Evolutionary conservation across 2,329 filamentous ascomycete species (phyloP).

Genomic region (Nannizzia gypsea): DNA sequence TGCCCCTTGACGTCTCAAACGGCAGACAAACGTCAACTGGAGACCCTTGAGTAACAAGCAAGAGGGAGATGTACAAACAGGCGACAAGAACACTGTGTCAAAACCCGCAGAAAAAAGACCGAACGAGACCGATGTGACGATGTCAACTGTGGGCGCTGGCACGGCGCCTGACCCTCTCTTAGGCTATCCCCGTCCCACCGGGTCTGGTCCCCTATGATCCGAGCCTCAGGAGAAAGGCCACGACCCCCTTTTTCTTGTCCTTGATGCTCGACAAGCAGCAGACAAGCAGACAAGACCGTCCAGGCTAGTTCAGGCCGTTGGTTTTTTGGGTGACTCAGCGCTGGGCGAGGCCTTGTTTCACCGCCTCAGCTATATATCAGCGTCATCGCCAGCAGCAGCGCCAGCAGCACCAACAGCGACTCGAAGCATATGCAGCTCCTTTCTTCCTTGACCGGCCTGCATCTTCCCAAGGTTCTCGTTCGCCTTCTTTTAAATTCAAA

Average conservation of each 20-base stretch:
- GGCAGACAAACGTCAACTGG: background rate
- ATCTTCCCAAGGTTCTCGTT: background rate
- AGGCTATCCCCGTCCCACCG: background rate
- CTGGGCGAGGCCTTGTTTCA: conserved; percentile 4
- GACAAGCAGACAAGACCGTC: background rate
- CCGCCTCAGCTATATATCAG: background rate
- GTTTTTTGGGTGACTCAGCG: conserved; percentile 1
- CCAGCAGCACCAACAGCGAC: no score
- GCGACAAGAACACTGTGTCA: background rate
- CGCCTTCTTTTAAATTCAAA: background rate
- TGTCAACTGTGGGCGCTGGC: background rate
- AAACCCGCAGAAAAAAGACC: background rate
- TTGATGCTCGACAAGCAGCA: background rate
- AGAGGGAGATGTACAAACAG: background rate
- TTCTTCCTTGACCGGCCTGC: background rate
- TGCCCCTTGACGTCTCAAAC: background rate
- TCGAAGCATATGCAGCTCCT: no score
- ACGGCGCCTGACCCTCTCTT: background rate
- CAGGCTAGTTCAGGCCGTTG: background rate
- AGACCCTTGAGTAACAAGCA: background rate
- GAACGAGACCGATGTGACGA: background rate
- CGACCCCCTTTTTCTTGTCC: background rate
- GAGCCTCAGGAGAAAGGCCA: background rate
- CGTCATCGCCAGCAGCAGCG: background rate
- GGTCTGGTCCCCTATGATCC: background rate